Evolutionary conservation across 2,329 filamentous ascomycete species (phyloP).

Genomic region (Beauveria rudraprayagi): DNA sequence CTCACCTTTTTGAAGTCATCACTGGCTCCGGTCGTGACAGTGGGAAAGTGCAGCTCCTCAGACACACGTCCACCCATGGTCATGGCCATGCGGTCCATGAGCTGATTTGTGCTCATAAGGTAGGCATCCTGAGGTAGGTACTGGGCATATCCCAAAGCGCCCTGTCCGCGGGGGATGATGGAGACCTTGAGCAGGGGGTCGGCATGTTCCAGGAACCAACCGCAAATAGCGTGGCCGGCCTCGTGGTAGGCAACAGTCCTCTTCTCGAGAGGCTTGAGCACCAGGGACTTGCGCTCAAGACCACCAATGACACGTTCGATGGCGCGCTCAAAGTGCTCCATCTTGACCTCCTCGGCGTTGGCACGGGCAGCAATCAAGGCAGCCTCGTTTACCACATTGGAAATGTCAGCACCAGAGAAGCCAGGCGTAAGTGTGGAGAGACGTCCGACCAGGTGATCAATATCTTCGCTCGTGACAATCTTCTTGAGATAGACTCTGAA

Average conservation of each 20-base stretch:
- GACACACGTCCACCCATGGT: conserved; percentile 90
- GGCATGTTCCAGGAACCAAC: conserved; percentile 95
- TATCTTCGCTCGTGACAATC: conserved; percentile 86
- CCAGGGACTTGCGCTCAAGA: conserved; percentile 92
- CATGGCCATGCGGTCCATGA: conserved; percentile 99
- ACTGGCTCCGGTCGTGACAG: conserved; percentile 86
- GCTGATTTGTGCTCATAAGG: conserved; percentile 87
- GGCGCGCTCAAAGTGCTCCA: conserved; percentile 92
- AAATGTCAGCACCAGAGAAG: conserved; percentile 95
- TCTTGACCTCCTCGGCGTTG: conserved; percentile 71
- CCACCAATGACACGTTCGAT: conserved; percentile 96
- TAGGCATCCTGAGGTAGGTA: conserved; percentile 94
- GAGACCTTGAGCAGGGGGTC: conserved; percentile 97
- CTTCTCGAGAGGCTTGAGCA: conserved; percentile 90
- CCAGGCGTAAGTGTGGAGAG: conserved; percentile 89
- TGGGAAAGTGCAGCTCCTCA: conserved; percentile 94
- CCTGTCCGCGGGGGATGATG: conserved; percentile 93
- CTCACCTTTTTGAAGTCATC: conserved; percentile 99
- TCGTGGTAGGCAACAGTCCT: conserved; percentile 96
- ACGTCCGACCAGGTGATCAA: conserved; percentile 79
- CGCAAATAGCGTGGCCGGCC: conserved; percentile 95
- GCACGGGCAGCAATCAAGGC: conserved; percentile 84
- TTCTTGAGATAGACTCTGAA: conserved; percentile 92
- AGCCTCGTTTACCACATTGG: conserved; percentile 97
- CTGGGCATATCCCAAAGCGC: conserved; percentile 90